Evolutionary conservation across 495 filamentous ascomycete species (phyloP), one percentile per base, ranked within the genome.

Genomic region (Hypomontagnella submonticulosa): DNA sequence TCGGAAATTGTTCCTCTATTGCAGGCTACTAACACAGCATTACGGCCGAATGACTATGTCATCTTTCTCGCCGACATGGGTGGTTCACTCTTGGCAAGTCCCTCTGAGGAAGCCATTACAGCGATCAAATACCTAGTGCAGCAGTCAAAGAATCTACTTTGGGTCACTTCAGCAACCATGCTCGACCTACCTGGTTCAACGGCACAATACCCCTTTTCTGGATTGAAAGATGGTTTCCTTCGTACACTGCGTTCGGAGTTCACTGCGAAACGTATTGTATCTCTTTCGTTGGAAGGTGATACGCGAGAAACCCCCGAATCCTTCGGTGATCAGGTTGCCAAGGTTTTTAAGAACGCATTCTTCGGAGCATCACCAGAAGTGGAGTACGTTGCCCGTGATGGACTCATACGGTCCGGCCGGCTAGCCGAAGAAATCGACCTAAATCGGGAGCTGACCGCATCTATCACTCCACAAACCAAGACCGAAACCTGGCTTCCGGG

Each of bases 201-300:
- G n/a, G n/a, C n/a, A n/a, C n/a, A n/a, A n/a, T n/a, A 27, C 18
- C 7, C 19, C 6, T 48, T 27, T 13, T 2, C 1, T 12, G 44
- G 44, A 11, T 27, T 48, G 4, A 48, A 48, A n/a, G 44, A 48
- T 19, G 44, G 44, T 7, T 30, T 48, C 4, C 20, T 48, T 2
- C 44, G 44, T 18, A 48, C 44, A 4, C 19, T 48, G 1, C 44
- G 44, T 30, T 1, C 44, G 3, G 44, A 48, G 20, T 48, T n/a
- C n/a, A 27, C 44, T 5, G 23, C 6, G 6, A 48, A 48, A 10
- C 44, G 44, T 18, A 27, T 48, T 48, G 44, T 48, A 3, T 48
- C 44, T 1, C 44, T 48, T 5, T 48, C 44, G 2, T 20, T 48
- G 10, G 44, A 48, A n/a, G 18, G 44, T 13, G n/a, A n/a, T n/a